Conservation (phyloP, 2,329 filamentous ascomycete genomes). For the Colletotrichum euphorbiae region DNA sequence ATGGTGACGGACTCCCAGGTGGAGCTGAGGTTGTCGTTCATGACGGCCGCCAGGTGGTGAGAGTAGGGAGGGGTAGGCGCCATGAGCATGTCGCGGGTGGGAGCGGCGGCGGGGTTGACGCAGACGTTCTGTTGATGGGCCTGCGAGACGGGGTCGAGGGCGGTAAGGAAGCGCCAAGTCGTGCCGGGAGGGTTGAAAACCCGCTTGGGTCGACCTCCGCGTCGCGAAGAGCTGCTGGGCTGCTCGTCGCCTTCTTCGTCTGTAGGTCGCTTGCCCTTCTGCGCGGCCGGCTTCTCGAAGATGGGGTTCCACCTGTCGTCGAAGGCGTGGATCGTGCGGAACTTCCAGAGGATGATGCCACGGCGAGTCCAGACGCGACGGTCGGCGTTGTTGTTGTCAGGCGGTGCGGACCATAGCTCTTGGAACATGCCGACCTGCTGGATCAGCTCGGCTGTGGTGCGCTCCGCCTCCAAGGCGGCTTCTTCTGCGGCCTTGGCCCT, state of each 20-base stretch:
- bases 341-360: slow-evolving; percentile 72
- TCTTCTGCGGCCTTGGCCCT: slow-evolving; percentile 42
- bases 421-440: slow-evolving; percentile 75
- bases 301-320: slow-evolving; percentile 59
- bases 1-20: slow-evolving; percentile 57
- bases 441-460: slow-evolving; percentile 61
- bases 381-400: slow-evolving; percentile 48
- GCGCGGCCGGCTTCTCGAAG: slow-evolving; percentile 48
- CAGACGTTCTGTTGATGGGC: slow-evolving; percentile 65
- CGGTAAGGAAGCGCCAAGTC: slow-evolving; percentile 71
- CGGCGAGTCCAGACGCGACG: slow-evolving; percentile 64
- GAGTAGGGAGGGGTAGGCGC: slow-evolving; percentile 61
- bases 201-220: slow-evolving; percentile 34
- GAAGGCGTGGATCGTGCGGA: slow-evolving; percentile 61
- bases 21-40: slow-evolving; percentile 68
- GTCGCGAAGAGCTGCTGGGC: slow-evolving; percentile 10
- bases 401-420: slow-evolving; percentile 69
- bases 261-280: slow-evolving; percentile 37
- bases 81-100: slow-evolving; percentile 60
- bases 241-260: slow-evolving; percentile 47
- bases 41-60: slow-evolving; percentile 62
- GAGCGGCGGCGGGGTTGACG: slow-evolving; percentile 38
- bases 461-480: slow-evolving; percentile 38
- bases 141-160: slow-evolving; percentile 69
- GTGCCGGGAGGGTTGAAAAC: slow-evolving; percentile 65